These are phyloP conservation scores for Ogataea wickerhamii DNA, from an alignment of 805 yeast species.

Conservation along the genomic window DNA sequence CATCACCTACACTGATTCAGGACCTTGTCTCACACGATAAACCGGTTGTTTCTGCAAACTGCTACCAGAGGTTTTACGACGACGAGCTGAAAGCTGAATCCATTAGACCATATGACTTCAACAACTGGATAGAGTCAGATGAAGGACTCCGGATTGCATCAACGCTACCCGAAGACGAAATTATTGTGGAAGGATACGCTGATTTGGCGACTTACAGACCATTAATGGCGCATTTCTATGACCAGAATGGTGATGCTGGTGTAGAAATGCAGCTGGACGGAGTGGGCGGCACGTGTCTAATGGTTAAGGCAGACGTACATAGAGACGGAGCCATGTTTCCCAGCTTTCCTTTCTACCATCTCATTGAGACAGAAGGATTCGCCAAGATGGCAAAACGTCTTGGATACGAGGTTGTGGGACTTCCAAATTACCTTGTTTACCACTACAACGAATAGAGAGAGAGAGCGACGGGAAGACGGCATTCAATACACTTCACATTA, in stretches of 20 bases:
- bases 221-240: slow-evolving; percentile 86
- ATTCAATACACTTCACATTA: no score
- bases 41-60: slow-evolving; percentile 88
- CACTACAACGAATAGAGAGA: slow-evolving; percentile 84
- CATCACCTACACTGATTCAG: slow-evolving; percentile 79
- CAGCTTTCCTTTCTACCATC: slow-evolving; percentile 92
- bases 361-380: slow-evolving; percentile 97
- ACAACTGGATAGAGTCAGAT: slow-evolving; percentile 90
- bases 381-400: slow-evolving; percentile 97
- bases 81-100: slow-evolving; percentile 48
- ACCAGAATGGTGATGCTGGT: slow-evolving; percentile 54
- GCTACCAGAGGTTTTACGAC: slow-evolving; percentile 77
- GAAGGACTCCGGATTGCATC: slow-evolving; percentile 75
- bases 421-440: slow-evolving; percentile 91
- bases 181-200: slow-evolving; percentile 89
- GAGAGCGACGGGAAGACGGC: no score
- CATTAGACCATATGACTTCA: slow-evolving; percentile 89
- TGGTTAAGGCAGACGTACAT: slow-evolving; percentile 97
- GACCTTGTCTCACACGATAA: slow-evolving; percentile 83
- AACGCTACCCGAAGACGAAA: slow-evolving; percentile 78
- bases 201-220: slow-evolving; percentile 94
- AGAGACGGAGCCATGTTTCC: slow-evolving; percentile 99
- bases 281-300: slow-evolving; percentile 95
- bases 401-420: slow-evolving; percentile 86
- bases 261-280: slow-evolving; percentile 88